Percentiles rank a stretch among this genome's conserved stretches.
These are phyloP conservation scores for Fusarium anguioides DNA, from an alignment of 2,329 filamentous ascomycete species.

Conservation along the genomic window DNA sequence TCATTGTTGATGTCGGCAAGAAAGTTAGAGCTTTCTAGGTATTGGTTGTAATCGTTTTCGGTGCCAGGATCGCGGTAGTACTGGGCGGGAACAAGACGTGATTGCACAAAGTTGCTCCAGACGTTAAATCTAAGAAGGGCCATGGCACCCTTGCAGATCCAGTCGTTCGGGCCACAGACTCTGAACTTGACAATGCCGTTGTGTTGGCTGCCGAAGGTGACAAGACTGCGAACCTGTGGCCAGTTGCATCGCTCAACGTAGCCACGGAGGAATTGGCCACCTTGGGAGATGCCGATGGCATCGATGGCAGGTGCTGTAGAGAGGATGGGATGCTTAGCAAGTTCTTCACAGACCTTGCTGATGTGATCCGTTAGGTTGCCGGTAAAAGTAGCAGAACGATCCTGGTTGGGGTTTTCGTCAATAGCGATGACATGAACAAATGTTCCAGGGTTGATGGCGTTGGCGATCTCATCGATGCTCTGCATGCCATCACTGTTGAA, in stretches of 20 bases:
- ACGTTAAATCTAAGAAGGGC: conserved; percentile 81
- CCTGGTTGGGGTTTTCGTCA: conserved; percentile 70
- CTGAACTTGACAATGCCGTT: conserved; percentile 90
- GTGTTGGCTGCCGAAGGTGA: conserved; percentile 92
- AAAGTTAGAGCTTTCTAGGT: conserved; percentile 86
- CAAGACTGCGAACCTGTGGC: conserved; percentile 78
- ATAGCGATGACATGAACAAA: conserved; percentile 84
- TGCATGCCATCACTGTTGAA: conserved; percentile 81
- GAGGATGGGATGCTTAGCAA: conserved; percentile 81
- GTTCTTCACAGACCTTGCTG: conserved; percentile 78
- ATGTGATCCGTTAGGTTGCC: conserved; percentile 89
- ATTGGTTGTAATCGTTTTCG: conserved; percentile 66
- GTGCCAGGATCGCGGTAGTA: conserved; percentile 80
- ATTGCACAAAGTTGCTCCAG: conserved; percentile 83
- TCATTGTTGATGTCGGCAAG: conserved; percentile 98
- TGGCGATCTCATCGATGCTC: conserved; percentile 75
- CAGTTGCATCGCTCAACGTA: conserved; percentile 88
- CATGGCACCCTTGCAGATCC: conserved; percentile 83
- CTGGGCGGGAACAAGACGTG: conserved; percentile 87
- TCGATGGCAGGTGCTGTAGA: conserved; percentile 86
- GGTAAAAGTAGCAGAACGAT: conserved; percentile 88
- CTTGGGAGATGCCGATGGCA: conserved; percentile 94
- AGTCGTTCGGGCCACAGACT: conserved; percentile 76
- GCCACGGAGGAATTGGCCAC: conserved; percentile 93
- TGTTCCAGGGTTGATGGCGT: conserved; percentile 81